These are phyloP conservation scores for Cardamine occulta DNA, from an alignment of 345 rosid species.

Conservation along the genomic window DNA sequence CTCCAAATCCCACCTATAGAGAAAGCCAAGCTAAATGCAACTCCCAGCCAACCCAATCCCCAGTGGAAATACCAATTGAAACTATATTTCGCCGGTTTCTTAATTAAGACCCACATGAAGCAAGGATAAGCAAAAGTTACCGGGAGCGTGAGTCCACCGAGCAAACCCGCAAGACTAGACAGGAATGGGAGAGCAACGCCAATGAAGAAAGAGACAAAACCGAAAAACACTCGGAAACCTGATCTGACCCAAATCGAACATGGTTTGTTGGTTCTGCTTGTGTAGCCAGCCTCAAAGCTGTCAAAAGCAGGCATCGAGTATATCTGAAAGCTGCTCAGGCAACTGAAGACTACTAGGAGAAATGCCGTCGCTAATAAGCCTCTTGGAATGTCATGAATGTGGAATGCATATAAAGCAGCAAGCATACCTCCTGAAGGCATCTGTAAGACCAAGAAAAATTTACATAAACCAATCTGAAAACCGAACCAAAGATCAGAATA, in stretches of 20 bases:
- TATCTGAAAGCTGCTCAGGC: slow-evolving; percentile 94
- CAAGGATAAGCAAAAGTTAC: slow-evolving; percentile 98
- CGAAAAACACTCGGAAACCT: slow-evolving; percentile 89
- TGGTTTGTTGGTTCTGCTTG: slow-evolving; percentile 92
- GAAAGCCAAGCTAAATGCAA: slow-evolving; percentile 89
- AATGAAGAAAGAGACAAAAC: slow-evolving; percentile 79
- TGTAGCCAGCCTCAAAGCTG: slow-evolving; percentile 95
- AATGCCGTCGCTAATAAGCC: slow-evolving; percentile 86
- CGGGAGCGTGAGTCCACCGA: slow-evolving; percentile 94
- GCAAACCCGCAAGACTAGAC: slow-evolving; percentile 85
- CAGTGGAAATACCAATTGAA: slow-evolving; percentile 95
- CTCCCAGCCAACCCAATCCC: slow-evolving; percentile 92
- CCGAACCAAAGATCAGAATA: not conserved
- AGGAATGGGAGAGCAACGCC: slow-evolving; percentile 94
- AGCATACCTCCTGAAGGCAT: slow-evolving; percentile 97
- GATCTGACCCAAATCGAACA: slow-evolving; percentile 96
- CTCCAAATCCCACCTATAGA: slow-evolving; percentile 96
- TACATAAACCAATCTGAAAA: not conserved
- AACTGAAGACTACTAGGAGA: slow-evolving; percentile 89
- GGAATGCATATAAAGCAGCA: slow-evolving; percentile 78
- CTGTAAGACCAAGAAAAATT: slow-evolving; percentile 41
- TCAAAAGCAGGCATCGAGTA: slow-evolving; percentile 96
- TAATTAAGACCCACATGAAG: slow-evolving; percentile 97
- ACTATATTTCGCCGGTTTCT: slow-evolving; percentile 79
- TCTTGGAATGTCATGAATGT: slow-evolving; percentile 85